Evolutionary conservation across 768 basidiomycete genomes (phyloP), one percentile per base, ranked within the genome.

Genomic region (Agaricus bisporus): DNA sequence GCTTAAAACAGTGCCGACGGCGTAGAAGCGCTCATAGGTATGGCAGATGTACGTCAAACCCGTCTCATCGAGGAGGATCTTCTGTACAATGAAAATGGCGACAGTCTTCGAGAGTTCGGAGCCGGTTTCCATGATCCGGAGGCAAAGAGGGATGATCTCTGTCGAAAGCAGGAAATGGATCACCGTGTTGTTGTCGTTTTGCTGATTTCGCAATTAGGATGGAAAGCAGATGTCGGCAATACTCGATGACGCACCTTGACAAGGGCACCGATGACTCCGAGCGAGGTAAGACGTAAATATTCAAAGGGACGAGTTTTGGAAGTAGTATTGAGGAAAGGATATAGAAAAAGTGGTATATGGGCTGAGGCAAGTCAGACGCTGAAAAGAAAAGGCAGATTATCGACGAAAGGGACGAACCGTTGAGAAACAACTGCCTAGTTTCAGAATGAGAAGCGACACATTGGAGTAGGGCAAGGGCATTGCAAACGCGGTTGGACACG

Each of bases 301-400:
- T 99, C 97, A 65, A 99, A 99, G 1, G 95, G 95, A n/a, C 95
- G 84, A 11, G 95, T 98, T 78, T 99, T 99, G 52, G 91, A 93
- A 11, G 94, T 99, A 5, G 95, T 99, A 70, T 99, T 99, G 61
- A 99, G 77, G 74, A 99, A 99, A 17, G 95, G 95, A 70, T 99
- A 99, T 62, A 99, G 78, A 74, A 99, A 98, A 56, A 99, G 82
- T 38, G 95, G 95, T 66, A 99, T 94, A 70, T 98, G 97, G 25
- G 95, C 95, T 92, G 61, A 18, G 68, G 81, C 56, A 82, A 77
- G 66, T 87, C 79, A 51, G 83, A 79, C 77, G 20, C 26, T 36
- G 25, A 37, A 51, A 28, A 51, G 41, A 38, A 11, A 20, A 32
- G 8, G 11, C 11, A 32, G 4, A 22, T 22, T 32, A 32, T 32